These are phyloP conservation scores for Phoenix dactylifera DNA, from an alignment of 176 grass and related monocot species.

Conservation along the genomic window DNA sequence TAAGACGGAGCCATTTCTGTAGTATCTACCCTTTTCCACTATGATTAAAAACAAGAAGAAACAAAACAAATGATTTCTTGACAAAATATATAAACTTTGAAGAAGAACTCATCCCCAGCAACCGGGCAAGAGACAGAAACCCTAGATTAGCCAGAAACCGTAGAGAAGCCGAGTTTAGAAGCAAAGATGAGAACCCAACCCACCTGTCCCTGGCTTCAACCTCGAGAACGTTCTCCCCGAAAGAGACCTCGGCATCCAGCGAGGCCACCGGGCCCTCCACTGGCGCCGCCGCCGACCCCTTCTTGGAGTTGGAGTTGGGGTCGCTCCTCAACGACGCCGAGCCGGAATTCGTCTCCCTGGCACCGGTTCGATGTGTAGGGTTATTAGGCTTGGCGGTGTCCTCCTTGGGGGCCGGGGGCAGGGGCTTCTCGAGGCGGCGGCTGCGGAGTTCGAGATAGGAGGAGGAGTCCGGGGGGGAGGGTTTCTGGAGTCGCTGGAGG, in stretches of 20 bases:
- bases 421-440: conserved; percentile 70
- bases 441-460: conserved; percentile 74
- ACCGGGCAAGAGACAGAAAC: too few species aligned
- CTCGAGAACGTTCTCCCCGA: conserved; percentile 46
- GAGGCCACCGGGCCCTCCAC: neutral
- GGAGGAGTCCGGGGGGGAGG: conserved; percentile 8
- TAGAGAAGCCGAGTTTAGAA: neutral
- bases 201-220: conserved; percentile 47
- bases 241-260: conserved; percentile 44
- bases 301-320: neutral
- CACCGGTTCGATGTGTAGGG: neutral
- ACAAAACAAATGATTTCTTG: too few species aligned
- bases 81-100: too few species aligned
- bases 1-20: too few species aligned
- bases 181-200: neutral
- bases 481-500: conserved; percentile 38
- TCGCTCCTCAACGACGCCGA: neutral
- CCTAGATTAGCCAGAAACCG: conserved; percentile 3
- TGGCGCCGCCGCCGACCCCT: neutral
- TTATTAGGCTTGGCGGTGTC: neutral
- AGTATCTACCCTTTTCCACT: too few species aligned
- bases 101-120: too few species aligned
- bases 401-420: conserved; percentile 16
- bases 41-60: too few species aligned
- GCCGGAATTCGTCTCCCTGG: conserved; percentile 13